These are phyloP conservation scores for Pseudogymnoascus destructans DNA, from an alignment of 2,329 filamentous ascomycete genomes.

Conservation along the genomic window DNA sequence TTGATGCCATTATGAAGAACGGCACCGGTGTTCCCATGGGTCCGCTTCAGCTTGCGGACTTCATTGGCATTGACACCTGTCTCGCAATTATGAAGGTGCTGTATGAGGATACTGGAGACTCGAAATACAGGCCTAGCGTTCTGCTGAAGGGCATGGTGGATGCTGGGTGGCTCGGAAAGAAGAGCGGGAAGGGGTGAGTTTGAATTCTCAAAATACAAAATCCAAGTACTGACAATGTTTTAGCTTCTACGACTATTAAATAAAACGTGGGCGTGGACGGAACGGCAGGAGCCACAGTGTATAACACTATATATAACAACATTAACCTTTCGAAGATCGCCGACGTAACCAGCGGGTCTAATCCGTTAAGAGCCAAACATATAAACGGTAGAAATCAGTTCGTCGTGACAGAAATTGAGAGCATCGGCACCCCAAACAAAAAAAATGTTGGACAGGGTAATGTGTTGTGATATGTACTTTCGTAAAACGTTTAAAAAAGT, in stretches of 20 bases:
- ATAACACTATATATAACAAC: neutral
- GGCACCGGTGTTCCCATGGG: conserved; percentile 98
- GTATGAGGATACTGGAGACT: conserved; percentile 82
- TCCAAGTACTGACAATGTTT: neutral
- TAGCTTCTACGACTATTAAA: conserved; percentile 10
- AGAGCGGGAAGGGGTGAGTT: conserved; percentile 67
- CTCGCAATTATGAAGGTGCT: conserved; percentile 94
- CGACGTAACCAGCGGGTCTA: neutral
- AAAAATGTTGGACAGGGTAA: neutral
- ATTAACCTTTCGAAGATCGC: neutral
- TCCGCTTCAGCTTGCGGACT: conserved; percentile 83
- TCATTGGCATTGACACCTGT: conserved; percentile 94
- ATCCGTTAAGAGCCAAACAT: neutral
- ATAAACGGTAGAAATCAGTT: neutral
- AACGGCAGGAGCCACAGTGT: neutral
- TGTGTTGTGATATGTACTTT: conserved; percentile 7
- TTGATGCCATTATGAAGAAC: conserved; percentile 98
- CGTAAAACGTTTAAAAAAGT: conserved; percentile 6
- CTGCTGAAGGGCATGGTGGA: conserved; percentile 91
- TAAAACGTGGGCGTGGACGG: neutral
- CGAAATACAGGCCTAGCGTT: conserved; percentile 85
- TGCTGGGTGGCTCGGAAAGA: conserved; percentile 95
- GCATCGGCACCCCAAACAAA: neutral
- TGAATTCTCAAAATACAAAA: neutral
- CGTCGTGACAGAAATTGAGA: neutral